A percentile compares a stretch with the other conserved stretches of the same genome.
These are phyloP conservation scores for Heritiera fomes DNA, from an alignment of 345 rosid species.

Conservation along the genomic window DNA sequence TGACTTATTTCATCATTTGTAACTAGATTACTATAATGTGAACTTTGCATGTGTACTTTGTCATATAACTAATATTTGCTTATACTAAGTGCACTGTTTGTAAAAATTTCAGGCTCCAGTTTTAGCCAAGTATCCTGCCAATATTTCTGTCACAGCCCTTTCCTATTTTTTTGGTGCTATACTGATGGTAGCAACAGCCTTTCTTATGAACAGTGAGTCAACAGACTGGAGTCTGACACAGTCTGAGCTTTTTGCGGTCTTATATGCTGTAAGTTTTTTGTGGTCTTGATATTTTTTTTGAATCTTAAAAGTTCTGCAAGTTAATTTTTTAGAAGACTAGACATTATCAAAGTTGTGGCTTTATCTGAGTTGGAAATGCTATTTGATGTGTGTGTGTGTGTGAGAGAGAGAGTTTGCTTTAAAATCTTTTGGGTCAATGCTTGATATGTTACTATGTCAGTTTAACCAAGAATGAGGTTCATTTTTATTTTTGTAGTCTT, in stretches of 20 bases:
- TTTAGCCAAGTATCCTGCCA: conserved; percentile 79
- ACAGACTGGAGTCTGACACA: conserved; percentile 77
- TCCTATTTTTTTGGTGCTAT: conserved; percentile 80
- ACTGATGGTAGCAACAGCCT: conserved; percentile 66
- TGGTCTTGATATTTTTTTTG: conserved; percentile 8
- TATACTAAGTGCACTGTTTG: not conserved
- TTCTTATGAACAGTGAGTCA: conserved; percentile 63
- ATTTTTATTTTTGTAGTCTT: not conserved
- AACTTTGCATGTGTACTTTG: conserved; percentile 15
- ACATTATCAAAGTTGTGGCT: conserved; percentile 7
- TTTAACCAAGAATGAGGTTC: not conserved
- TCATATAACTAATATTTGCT: conserved; percentile 19
- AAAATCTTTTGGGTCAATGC: not conserved
- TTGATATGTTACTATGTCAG: not conserved
- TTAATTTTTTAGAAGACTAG: not conserved
- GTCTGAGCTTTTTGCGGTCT: conserved; percentile 74
- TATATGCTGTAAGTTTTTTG: conserved; percentile 76
- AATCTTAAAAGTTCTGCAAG: not conserved
- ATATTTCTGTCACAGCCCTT: conserved; percentile 73
- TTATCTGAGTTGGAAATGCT: conserved; percentile 3
- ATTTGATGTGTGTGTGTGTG: not conserved
- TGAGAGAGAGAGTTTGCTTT: not conserved
- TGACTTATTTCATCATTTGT: not conserved
- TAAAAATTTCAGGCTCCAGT: conserved; percentile 67
- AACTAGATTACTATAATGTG: conserved; percentile 19